Evolutionary conservation across 2,329 filamentous ascomycete species (phyloP), one percentile per base, ranked within the genome.

Genomic region (Plenodomus biglobosus): DNA sequence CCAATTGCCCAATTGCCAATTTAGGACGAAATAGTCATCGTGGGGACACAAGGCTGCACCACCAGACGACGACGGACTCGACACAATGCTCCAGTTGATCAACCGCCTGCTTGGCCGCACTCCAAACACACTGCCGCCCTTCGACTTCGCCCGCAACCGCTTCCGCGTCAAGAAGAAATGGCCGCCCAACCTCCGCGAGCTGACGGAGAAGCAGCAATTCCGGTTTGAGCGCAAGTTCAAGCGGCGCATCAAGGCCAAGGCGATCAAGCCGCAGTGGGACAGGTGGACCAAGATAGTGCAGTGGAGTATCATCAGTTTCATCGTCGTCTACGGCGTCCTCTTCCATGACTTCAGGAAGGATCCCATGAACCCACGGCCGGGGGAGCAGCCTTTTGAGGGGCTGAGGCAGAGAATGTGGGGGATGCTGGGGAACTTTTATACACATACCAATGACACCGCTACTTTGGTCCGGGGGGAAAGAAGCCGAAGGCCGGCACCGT

Each of bases 211-310:
- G 70, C 84, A 91, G 65, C 85, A 92, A 71, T 87, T 92, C 67
- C 80, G 84, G 37, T 85, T 90, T 60, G 88, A 92, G 76, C 85
- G 87, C 69, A 85, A 87, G 66, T 92, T 87, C 73, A 87, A 90
- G 73, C 80, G 88, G 43, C 80, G 88, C 44, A 72, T 87, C 20
- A 78, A 79, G 48, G 71, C 88, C 58, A 82, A 83, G 60, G 81
- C 80, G 65, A 78, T 80, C 35, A 75, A 84, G 18, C 86, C 86
- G 8, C 70, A 73, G 40, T 89, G 85, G 84, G 79, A 81, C 36
- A 88, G 85, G 69, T 78, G 74, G 51, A 76, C 86, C 46, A 84
- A 83, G 70, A 74, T 90, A 53, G 79, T 79, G 41, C 87, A 90
- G 71, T 80, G 66, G 65, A 66, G 56, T 44, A 15, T 64, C 42